These are phyloP conservation scores for Escovopsis sp. DNA, from an alignment of 2,329 filamentous ascomycete species.

Conservation along the genomic window DNA sequence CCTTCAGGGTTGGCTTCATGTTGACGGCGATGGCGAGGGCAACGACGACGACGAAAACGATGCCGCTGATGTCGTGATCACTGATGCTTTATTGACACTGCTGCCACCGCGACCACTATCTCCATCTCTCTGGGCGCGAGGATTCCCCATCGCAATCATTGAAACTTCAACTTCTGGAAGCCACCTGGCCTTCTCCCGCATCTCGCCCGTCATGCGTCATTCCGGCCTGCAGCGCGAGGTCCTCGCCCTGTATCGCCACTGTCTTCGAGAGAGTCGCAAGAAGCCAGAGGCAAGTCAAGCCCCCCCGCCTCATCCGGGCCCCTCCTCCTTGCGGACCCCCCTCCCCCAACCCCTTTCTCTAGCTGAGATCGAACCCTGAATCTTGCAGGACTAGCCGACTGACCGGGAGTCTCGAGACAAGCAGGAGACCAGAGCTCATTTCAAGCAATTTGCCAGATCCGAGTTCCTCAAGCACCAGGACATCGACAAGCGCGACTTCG, in stretches of 20 bases:
- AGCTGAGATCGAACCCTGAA: conserved; percentile 1
- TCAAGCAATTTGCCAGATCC: conserved; percentile 49
- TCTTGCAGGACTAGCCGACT: no score
- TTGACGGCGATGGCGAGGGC: no score
- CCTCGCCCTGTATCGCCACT: conserved; percentile 69
- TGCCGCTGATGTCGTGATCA: no score
- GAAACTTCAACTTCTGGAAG: no score
- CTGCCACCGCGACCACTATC: no score
- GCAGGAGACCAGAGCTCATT: conserved; percentile 43
- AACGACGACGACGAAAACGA: no score
- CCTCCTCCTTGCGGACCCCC: neutral
- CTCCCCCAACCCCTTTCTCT: neutral
- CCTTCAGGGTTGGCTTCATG: no score
- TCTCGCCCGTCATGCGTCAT: conserved; percentile 34
- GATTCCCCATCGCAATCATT: no score
- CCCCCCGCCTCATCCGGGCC: neutral
- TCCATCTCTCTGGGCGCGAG: no score
- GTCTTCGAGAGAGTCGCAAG: conserved; percentile 62
- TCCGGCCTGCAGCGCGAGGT: conserved; percentile 90
- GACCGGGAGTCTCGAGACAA: no score
- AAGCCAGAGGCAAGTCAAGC: conserved; percentile 51
- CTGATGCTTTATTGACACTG: no score
- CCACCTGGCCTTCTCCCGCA: no score
- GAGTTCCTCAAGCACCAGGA: conserved; percentile 61
- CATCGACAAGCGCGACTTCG: conserved; percentile 73